These are phyloP conservation scores for Penicillium sp. DNA, from an alignment of 2,329 filamentous ascomycete genomes.

Conservation along the genomic window DNA sequence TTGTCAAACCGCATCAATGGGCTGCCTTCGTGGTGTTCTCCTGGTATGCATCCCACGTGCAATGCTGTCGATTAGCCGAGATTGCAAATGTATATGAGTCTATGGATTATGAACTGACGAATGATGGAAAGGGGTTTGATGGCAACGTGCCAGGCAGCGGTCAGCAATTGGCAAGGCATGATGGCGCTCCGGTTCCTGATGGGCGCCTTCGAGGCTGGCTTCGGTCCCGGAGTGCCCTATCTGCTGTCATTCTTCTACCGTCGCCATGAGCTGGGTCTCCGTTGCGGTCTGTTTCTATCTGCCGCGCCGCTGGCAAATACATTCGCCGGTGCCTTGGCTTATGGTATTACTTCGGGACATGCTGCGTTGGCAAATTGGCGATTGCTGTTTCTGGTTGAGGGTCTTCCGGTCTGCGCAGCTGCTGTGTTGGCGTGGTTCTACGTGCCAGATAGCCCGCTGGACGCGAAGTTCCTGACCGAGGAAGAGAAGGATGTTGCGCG, in stretches of 20 bases:
- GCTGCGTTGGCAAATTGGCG: constrained; percentile 63
- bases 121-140: constrained; percentile 45
- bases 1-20: constrained; percentile 45
- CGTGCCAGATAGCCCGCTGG: constrained; percentile 54
- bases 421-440: constrained; percentile 57
- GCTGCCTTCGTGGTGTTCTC: constrained; percentile 45
- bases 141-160: constrained; percentile 49
- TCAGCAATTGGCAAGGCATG: constrained; percentile 47
- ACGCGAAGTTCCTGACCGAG: constrained; percentile 55
- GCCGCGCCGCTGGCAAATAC: constrained; percentile 71
- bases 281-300: constrained; percentile 56
- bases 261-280: constrained; percentile 56
- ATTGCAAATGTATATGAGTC: constrained; percentile 16
- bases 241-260: constrained; percentile 61
- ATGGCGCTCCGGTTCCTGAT: constrained; percentile 54
- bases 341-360: constrained; percentile 63
- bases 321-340: constrained; percentile 70
- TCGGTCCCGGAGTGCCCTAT: constrained; percentile 50
- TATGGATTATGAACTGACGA: constrained; percentile 6
- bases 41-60: constrained; percentile 33
- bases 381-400: constrained; percentile 65
- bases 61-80: constrained; percentile 18
- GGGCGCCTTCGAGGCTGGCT: constrained; percentile 49
- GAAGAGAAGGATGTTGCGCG: constrained; percentile 61
- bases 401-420: constrained; percentile 58